phyloP scores from a whole-genome alignment of 2,329 filamentous ascomycete species.

The Colletotrichum shisoi region DNA sequence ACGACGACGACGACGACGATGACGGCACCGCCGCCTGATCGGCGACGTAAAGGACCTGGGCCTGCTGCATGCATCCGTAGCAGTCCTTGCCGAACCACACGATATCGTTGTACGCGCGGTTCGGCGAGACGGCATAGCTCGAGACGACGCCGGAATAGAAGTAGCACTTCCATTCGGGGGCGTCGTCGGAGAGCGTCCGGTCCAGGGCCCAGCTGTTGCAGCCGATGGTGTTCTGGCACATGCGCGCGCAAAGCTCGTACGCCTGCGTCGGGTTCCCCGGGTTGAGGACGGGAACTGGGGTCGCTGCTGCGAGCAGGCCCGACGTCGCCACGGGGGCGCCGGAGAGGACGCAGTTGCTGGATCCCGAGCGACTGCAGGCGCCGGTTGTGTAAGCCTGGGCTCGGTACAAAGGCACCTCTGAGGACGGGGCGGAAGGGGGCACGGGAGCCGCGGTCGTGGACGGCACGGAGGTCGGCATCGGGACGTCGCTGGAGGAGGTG shows the following conservation, averaged over 20 bases:
- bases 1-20: too few species aligned
- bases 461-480: neutral
- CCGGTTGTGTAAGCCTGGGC: neutral
- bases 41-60: too few species aligned
- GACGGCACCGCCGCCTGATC: too few species aligned
- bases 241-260: conserved; percentile 7
- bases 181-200: neutral
- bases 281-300: neutral
- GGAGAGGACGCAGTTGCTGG: conserved; percentile 9
- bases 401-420: neutral
- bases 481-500: neutral
- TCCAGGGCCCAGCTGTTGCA: conserved; percentile 11
- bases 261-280: too few species aligned
- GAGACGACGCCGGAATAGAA: neutral
- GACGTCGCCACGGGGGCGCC: conserved; percentile 14
- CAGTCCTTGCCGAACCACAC: neutral
- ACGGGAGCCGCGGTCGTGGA: neutral
- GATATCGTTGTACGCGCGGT: neutral
- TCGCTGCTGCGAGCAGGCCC: conserved; percentile 7
- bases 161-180: neutral
- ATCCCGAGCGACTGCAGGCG: conserved; percentile 7
- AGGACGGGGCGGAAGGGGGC: neutral
- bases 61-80: neutral
- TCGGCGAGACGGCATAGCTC: neutral
- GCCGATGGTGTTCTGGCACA: neutral